Evolutionary conservation across 2,329 filamentous ascomycete species (phyloP), one percentile per base, ranked within the genome.

Genomic region (Cladophialophora chaetospira): DNA sequence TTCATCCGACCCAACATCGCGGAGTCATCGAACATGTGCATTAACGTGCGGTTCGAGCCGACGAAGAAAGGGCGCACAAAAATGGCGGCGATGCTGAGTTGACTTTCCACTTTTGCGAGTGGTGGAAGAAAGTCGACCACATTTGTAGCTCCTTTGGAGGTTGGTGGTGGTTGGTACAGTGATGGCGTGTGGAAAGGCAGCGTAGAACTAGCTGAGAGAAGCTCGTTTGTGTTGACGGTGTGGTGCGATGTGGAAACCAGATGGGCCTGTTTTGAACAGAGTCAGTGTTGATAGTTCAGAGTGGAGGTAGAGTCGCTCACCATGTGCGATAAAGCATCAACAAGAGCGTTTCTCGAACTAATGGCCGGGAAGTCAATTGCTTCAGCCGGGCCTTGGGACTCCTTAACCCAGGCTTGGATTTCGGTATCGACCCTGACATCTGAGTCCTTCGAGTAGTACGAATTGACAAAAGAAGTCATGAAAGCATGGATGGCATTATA

Each of bases 201-300:
- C 9, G 40, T 51, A n/a, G 46, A 51, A 38, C 53, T 56, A 38
- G 33, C 46, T 8, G 46, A 51, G 19, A 56, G 36, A 19, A 50
- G 33, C 40, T 51, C 46, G 38, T 56, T 51, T 8, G 53, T 56
- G 31, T 56, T 51, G 38, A 56, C 40, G 10, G 46, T 51, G 29
- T 56, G 46, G 53, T 56, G 53, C 5, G 53, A 49, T 17, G 53
- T 55, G n/a, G 53, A 55, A 13, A 25, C 53, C 15, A 55, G 53
- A 42, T 55, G 53, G 4, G 53, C 53, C 53, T 55, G 11, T 9
- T 23, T 6, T 15, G 23, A 51, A 23, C 10, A 21, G 28, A 6
- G 48, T 51, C 11, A 51, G 48, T 10, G 6, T 11, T 40, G 15
- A 40, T 17, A 10, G 5, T 8, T 33, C 44, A 33, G 13, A 29